These are phyloP conservation scores for Pelargonium myrrhifolium DNA, from an alignment of 441 rosid species.

Conservation along the genomic window DNA sequence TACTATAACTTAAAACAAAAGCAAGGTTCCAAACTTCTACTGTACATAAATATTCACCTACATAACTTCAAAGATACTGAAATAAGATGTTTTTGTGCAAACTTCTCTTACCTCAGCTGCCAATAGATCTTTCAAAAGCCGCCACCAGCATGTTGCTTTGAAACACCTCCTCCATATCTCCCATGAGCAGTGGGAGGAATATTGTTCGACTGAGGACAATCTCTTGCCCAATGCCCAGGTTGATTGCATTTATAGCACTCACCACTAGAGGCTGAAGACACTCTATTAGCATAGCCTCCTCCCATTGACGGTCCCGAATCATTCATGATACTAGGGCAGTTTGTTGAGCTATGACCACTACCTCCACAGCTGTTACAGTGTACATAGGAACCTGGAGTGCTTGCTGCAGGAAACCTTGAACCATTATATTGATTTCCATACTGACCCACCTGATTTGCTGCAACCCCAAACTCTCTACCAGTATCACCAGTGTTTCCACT, in stretches of 20 bases:
- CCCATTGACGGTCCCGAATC: slow-evolving; percentile 38
- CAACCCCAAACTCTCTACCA: slow-evolving; percentile 27
- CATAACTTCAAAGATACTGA: too few species aligned
- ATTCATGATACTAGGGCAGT: slow-evolving; percentile 64
- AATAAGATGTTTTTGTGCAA: too few species aligned
- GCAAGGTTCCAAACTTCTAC: too few species aligned
- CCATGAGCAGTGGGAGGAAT: slow-evolving; percentile 33
- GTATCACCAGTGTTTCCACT: slow-evolving; percentile 16
- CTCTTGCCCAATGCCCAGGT: slow-evolving; percentile 53
- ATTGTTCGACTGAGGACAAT: slow-evolving; percentile 40
- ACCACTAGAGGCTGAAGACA: slow-evolving; percentile 24
- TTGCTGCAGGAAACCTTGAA: slow-evolving; percentile 26
- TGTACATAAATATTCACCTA: too few species aligned
- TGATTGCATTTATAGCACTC: slow-evolving; percentile 49
- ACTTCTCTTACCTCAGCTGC: too few species aligned
- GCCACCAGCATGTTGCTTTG: slow-evolving; percentile 39
- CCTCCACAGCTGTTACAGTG: slow-evolving; percentile 54
- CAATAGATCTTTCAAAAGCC: neutral
- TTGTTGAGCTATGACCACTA: slow-evolving; percentile 48
- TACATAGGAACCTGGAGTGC: slow-evolving; percentile 31
- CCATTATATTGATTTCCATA: slow-evolving; percentile 36
- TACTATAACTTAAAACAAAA: too few species aligned
- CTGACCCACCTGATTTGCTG: slow-evolving; percentile 25
- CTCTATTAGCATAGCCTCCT: slow-evolving; percentile 26
- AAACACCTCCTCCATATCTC: slow-evolving; percentile 36